Conservation (phyloP, 345 rosid species). For the Eutrema yunnanense region DNA sequence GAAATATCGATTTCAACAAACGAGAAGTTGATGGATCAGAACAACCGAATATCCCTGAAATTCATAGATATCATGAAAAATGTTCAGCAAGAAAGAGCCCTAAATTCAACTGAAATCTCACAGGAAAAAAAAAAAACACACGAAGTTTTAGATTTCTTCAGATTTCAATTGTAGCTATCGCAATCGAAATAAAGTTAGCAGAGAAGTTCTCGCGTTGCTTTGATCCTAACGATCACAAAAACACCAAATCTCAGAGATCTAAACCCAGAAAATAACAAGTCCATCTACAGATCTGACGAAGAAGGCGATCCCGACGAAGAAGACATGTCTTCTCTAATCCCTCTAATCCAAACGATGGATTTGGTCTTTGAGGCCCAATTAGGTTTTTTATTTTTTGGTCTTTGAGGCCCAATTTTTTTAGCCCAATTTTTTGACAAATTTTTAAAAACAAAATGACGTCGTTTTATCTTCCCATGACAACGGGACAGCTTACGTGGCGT, state of each 20-base stretch:
- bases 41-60: background rate
- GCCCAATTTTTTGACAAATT: too few species aligned
- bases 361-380: too few species aligned
- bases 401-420: too few species aligned
- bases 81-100: background rate
- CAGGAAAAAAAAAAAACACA: too few species aligned
- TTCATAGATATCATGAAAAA: background rate
- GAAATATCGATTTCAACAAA: too few species aligned
- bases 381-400: too few species aligned
- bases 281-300: background rate
- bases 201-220: background rate
- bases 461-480: too few species aligned
- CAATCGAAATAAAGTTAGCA: background rate
- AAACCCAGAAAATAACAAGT: background rate
- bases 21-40: background rate
- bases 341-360: too few species aligned
- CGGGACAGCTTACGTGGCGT: too few species aligned
- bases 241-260: constrained; percentile 18
- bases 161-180: background rate
- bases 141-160: background rate
- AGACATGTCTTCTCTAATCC: too few species aligned
- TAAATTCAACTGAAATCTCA: background rate
- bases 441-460: too few species aligned
- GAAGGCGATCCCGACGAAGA: too few species aligned
- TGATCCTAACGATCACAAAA: background rate